phyloP scores from a whole-genome alignment of 1,284 basidiomycete genomes.

The Malassezia nana region DNA sequence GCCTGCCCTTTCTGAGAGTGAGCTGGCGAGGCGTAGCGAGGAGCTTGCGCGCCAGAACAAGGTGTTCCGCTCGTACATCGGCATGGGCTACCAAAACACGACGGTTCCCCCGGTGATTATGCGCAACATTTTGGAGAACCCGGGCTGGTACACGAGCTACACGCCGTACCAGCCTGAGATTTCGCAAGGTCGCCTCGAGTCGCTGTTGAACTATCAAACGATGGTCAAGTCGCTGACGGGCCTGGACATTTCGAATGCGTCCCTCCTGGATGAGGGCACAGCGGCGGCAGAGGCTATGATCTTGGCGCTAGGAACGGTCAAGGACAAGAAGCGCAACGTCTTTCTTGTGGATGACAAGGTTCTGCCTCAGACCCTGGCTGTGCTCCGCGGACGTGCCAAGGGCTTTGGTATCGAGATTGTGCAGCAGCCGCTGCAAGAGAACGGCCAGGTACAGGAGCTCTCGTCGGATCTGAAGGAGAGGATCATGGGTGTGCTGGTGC shows the following conservation, averaged over 20 bases:
- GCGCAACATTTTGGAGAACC: conserved; percentile 66
- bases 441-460: conserved; percentile 29
- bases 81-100: conserved; percentile 79
- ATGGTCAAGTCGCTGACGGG: conserved; percentile 89
- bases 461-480: conserved; percentile 54
- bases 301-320: conserved; percentile 31
- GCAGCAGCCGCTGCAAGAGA: conserved; percentile 25
- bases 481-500: conserved; percentile 73
- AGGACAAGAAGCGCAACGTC: conserved; percentile 36
- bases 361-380: conserved; percentile 44
- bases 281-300: conserved; percentile 48
- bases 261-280: conserved; percentile 44
- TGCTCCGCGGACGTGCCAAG: conserved; percentile 41
- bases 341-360: conserved; percentile 45
- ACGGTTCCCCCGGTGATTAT: conserved; percentile 43
- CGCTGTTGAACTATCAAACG: conserved; percentile 91
- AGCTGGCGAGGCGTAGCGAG: conserved; percentile 67
- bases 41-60: conserved; percentile 69
- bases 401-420: conserved; percentile 45
- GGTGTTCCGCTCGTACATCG: conserved; percentile 82
- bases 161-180: conserved; percentile 85
- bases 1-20: conserved; percentile 66
- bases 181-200: conserved; percentile 84
- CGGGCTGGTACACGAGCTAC: conserved; percentile 96
- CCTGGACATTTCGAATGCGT: conserved; percentile 63